These are phyloP conservation scores for Cucurbita argyrosperma DNA, from an alignment of 306 rosid species.

Conservation along the genomic window DNA sequence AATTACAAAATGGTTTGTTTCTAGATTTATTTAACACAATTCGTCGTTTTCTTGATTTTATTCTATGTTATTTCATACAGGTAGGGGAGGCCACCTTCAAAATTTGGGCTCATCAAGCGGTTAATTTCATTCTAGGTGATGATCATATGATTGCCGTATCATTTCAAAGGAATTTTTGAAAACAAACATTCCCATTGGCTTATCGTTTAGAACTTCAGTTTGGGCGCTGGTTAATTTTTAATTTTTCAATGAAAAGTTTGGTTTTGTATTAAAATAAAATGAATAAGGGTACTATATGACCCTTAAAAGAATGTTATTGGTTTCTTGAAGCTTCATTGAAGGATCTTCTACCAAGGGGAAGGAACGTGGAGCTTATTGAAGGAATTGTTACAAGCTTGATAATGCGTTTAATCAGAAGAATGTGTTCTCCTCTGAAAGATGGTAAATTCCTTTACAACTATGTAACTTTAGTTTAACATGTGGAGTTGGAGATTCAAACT, in stretches of 20 bases:
- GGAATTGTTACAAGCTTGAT: slow-evolving; percentile 55
- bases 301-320: background rate
- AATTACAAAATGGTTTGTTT: background rate
- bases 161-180: background rate
- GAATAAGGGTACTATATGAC: background rate
- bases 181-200: background rate
- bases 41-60: background rate
- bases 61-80: slow-evolving; percentile 22
- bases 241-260: too few species aligned
- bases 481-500: too few species aligned
- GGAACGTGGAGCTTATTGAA: slow-evolving; percentile 47
- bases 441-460: slow-evolving; percentile 26
- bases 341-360: slow-evolving; percentile 33
- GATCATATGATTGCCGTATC: background rate
- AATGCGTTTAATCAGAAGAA: slow-evolving; percentile 43
- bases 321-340: slow-evolving; percentile 53
- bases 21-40: background rate
- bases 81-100: slow-evolving; percentile 39
- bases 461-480: too few species aligned
- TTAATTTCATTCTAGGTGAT: slow-evolving; percentile 72
- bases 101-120: slow-evolving; percentile 77
- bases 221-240: too few species aligned
- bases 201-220: too few species aligned
- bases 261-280: too few species aligned
- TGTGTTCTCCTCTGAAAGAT: slow-evolving; percentile 39